Conservation (phyloP, 176 grass and related monocot genomes). For the Carex pumila region DNA sequence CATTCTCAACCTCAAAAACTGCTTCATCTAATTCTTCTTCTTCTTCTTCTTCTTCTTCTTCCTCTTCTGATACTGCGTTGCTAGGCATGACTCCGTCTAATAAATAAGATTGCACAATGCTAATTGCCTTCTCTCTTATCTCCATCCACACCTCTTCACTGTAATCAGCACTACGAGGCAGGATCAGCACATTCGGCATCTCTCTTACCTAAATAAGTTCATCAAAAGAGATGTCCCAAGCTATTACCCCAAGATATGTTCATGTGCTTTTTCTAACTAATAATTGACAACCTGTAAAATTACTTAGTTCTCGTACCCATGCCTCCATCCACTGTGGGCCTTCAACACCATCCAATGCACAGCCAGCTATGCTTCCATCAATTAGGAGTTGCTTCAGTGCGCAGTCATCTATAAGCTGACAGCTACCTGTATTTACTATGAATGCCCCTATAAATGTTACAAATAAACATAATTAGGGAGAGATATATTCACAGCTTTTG, state of each 20-base stretch:
- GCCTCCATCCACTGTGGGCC: slow-evolving; percentile 99
- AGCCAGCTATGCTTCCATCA: slow-evolving; percentile 85
- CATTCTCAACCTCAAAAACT: slow-evolving; percentile 52
- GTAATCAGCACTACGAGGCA: slow-evolving; percentile 86
- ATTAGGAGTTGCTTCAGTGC: slow-evolving; percentile 89
- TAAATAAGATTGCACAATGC: slow-evolving; percentile 84
- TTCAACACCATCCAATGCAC: slow-evolving; percentile 91
- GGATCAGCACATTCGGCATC: slow-evolving; percentile 99
- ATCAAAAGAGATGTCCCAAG: slow-evolving; percentile 1
- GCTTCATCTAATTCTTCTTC: slow-evolving; percentile 71
- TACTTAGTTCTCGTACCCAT: slow-evolving; percentile 59
- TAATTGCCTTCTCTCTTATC: slow-evolving; percentile 91
- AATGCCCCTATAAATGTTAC: slow-evolving; percentile 59
- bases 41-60: slow-evolving; percentile 79
- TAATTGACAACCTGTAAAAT: slow-evolving; percentile 20
- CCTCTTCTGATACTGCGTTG: slow-evolving; percentile 78
- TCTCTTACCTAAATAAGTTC: slow-evolving; percentile 60
- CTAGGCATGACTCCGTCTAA: slow-evolving; percentile 82
- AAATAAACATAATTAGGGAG: slow-evolving; percentile 8
- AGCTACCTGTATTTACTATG: slow-evolving; percentile 86
- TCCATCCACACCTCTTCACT: slow-evolving; percentile 99
- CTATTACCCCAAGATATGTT: slow-evolving; percentile 16
- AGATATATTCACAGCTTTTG: background rate
- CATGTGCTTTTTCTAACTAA: slow-evolving; percentile 15
- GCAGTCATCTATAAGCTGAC: slow-evolving; percentile 94